phyloP scores from a whole-genome alignment of 2,329 filamentous ascomycete species.

The Penicillium aurantiogriseum region DNA sequence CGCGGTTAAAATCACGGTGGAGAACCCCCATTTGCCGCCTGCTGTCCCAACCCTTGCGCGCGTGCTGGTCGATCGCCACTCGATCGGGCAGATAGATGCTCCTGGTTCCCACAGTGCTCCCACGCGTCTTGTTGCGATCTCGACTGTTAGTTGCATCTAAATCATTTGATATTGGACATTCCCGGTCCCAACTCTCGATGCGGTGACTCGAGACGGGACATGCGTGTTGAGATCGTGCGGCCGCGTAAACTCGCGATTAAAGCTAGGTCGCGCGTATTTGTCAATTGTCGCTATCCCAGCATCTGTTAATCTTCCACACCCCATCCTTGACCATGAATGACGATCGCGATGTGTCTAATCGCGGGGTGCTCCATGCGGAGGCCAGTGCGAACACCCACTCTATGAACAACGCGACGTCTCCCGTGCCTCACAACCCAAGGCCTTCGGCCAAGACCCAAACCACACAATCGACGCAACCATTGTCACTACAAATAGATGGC shows the following conservation, averaged over 20 bases:
- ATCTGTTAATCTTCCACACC: neutral
- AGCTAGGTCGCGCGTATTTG: conserved; percentile 15
- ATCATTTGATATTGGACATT: conserved; percentile 21
- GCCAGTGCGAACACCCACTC: conserved; percentile 15
- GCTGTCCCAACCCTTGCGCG: conserved; percentile 21
- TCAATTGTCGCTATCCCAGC: neutral
- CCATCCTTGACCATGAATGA: conserved; percentile 18
- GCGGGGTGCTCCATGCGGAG: conserved; percentile 20
- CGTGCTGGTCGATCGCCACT: conserved; percentile 26
- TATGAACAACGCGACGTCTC: conserved; percentile 15
- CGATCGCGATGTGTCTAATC: conserved; percentile 13
- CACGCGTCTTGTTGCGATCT: conserved; percentile 17
- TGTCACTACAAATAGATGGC: conserved; percentile 22
- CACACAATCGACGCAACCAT: conserved; percentile 19
- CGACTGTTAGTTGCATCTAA: conserved; percentile 13
- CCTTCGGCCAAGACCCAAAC: conserved; percentile 12
- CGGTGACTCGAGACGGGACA: conserved; percentile 20
- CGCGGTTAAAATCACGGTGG: neutral
- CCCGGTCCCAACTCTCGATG: conserved; percentile 19
- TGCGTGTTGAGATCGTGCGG: conserved; percentile 21
- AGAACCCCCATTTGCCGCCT: conserved; percentile 19
- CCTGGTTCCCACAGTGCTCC: conserved; percentile 9
- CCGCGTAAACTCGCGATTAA: conserved; percentile 19
- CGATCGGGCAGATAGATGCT: conserved; percentile 23
- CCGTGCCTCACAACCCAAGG: conserved; percentile 10